These are phyloP conservation scores for Collybia sp. DNA, from an alignment of 768 basidiomycete genomes.

Conservation along the genomic window DNA sequence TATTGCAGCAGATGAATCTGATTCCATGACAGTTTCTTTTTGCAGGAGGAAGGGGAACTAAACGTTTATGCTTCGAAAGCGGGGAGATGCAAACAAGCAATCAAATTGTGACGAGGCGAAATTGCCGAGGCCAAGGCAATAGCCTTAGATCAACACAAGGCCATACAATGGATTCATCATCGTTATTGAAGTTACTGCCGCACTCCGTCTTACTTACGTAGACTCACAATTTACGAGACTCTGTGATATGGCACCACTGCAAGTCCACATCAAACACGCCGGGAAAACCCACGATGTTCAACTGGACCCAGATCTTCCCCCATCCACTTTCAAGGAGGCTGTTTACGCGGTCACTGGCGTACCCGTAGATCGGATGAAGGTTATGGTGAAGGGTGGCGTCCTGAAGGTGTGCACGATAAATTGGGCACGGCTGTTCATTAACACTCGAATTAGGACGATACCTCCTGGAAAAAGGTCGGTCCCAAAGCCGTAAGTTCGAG, in stretches of 20 bases:
- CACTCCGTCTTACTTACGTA: too few species aligned
- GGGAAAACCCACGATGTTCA: conserved; percentile 71
- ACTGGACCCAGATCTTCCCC: conserved; percentile 69
- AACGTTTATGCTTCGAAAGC: too few species aligned
- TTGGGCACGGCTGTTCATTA: neutral
- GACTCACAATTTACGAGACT: too few species aligned
- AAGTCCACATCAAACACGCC: conserved; percentile 87
- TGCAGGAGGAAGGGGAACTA: too few species aligned
- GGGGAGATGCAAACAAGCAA: too few species aligned
- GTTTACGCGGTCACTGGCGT: conserved; percentile 83
- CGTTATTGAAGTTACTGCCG: too few species aligned
- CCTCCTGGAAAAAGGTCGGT: conserved; percentile 78
- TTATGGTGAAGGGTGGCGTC: conserved; percentile 91
- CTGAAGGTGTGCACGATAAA: conserved; percentile 60
- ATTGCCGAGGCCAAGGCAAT: too few species aligned
- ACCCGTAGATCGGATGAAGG: conserved; percentile 90
- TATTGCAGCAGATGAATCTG: too few species aligned
- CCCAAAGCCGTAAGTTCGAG: conserved; percentile 66
- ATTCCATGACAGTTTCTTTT: too few species aligned
- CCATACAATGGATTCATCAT: too few species aligned
- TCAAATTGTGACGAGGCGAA: too few species aligned
- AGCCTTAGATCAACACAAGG: too few species aligned
- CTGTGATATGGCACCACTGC: conserved; percentile 52
- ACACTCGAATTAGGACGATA: conserved; percentile 60
- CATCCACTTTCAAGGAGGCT: conserved; percentile 74